Base-by-base conservation (phyloP, 2,329 filamentous ascomycete species). In the Colletotrichum tofieldiae region DNA sequence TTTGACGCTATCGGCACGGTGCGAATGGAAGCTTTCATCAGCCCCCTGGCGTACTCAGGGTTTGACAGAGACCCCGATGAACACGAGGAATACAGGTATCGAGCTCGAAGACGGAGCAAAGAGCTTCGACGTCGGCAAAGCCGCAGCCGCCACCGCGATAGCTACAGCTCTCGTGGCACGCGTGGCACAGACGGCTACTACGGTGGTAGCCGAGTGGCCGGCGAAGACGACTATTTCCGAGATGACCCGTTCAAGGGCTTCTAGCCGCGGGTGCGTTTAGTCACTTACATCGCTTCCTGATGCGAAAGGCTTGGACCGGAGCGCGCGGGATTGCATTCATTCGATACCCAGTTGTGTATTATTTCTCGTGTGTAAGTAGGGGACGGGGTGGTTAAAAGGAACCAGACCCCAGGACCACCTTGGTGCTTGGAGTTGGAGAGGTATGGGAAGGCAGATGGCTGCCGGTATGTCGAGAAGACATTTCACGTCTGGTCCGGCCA, bases 21-120 rank as follows among this genome's bases (percentile, higher is more conserved):
- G 58, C 91, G 96, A 37, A 98, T 99, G 96, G 96, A 98, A 81
- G 96, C 96, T 0, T 99, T 98, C 81, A 97, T 99, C 76, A 91
- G 86, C 76, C 90, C 90, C 0, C 80, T 92, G 14, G 84, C 88
- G 1, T 84, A 86, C 73, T 83, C 83, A 2, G 83, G 84, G 37
- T 83, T 86, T 64, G 82, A 84, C 16, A 86, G 88, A 16, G 81
- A 84, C 52, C 82, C 84, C 0, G 84, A 87, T 65, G 87, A 89
- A 74, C 80, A 83, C 29, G 87, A 89, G 32, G 87, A 90, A 73
- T 82, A 85, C 73, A 82, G 84, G 62, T 83, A 85, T 58, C 80
- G 83, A 6, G 83, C 84, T 5, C 83, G 89, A 12, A 81, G 88
- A 69, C 83, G 88, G 45, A 91, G 87, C 79, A 90, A 90, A 77